Conservation (phyloP, 441 rosid species). For the Erysimum cheiri region DNA sequence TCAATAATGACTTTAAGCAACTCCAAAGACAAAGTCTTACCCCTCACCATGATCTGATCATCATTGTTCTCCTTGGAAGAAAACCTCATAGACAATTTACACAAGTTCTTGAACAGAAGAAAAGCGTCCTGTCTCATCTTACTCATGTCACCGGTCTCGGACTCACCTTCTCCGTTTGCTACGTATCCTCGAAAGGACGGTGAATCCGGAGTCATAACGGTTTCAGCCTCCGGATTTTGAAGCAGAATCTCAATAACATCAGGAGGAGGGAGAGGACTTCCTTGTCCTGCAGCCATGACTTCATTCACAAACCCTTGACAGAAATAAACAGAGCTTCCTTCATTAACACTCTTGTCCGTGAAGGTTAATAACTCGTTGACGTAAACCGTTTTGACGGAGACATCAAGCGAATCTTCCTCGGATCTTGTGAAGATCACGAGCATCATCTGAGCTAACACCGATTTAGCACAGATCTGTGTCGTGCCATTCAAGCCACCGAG, state of each 20-base stretch:
- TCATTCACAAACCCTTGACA: conserved; percentile 82
- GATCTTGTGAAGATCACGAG: conserved; percentile 73
- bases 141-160: conserved; percentile 47
- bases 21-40: conserved; percentile 86
- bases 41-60: conserved; percentile 91
- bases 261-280: conserved; percentile 49
- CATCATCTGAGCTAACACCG: conserved; percentile 87
- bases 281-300: conserved; percentile 73
- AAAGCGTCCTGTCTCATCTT: conserved; percentile 90
- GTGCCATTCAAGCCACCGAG: conserved; percentile 81
- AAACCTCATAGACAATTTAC: conserved; percentile 93
- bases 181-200: conserved; percentile 46
- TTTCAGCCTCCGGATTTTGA: conserved; percentile 51
- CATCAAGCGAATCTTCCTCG: conserved; percentile 74
- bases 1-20: conserved; percentile 82
- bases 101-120: conserved; percentile 80
- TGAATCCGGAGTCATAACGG: conserved; percentile 41
- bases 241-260: conserved; percentile 49
- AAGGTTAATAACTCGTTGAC: conserved; percentile 73
- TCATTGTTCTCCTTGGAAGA: conserved; percentile 87
- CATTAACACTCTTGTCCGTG: conserved; percentile 81
- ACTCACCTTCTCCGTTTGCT: conserved; percentile 46
- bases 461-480: conserved; percentile 95
- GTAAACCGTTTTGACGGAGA: conserved; percentile 56
- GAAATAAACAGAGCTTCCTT: conserved; percentile 77